Percentiles rank a stretch among this genome's conserved stretches.
Conservation (phyloP, 768 basidiomycete genomes). For the Lentinula sp. region DNA sequence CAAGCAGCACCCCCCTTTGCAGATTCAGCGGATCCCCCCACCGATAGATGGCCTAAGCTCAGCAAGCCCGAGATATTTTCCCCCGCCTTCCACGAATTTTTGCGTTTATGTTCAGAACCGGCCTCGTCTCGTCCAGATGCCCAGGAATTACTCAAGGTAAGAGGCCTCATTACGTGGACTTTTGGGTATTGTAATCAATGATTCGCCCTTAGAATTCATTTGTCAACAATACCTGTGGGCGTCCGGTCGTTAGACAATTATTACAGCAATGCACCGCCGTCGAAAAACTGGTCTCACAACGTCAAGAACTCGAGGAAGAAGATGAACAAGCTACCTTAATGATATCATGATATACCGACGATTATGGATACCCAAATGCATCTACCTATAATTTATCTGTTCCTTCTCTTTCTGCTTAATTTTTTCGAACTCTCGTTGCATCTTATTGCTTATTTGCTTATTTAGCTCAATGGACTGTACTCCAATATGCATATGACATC, state of each 20-base stretch:
- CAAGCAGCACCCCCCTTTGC: conserved; percentile 72
- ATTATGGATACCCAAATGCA: conserved; percentile 1
- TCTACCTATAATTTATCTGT: conserved; percentile 3
- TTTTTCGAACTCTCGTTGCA: not conserved
- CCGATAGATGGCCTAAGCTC: conserved; percentile 62
- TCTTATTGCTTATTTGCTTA: conserved; percentile 1
- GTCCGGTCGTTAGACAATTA: conserved; percentile 59
- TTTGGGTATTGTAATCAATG: not conserved
- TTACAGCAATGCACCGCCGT: conserved; percentile 63
- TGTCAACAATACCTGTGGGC: conserved; percentile 63
- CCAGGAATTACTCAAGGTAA: conserved; percentile 51
- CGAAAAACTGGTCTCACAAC: conserved; percentile 25
- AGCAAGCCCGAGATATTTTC: conserved; percentile 55
- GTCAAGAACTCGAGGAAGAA: not conserved
- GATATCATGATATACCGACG: not conserved
- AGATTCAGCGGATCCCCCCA: conserved; percentile 43
- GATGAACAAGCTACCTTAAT: not conserved
- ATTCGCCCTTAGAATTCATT: conserved; percentile 44
- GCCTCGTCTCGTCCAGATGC: conserved; percentile 50
- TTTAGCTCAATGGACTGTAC: not conserved
- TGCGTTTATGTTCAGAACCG: conserved; percentile 61
- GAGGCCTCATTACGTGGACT: conserved; percentile 13
- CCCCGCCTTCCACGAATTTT: conserved; percentile 67
- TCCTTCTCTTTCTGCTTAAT: not conserved
- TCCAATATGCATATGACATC: not conserved